Conservation (phyloP, 2,329 filamentous ascomycete genomes). For the Trichocomaceae sp. region DNA sequence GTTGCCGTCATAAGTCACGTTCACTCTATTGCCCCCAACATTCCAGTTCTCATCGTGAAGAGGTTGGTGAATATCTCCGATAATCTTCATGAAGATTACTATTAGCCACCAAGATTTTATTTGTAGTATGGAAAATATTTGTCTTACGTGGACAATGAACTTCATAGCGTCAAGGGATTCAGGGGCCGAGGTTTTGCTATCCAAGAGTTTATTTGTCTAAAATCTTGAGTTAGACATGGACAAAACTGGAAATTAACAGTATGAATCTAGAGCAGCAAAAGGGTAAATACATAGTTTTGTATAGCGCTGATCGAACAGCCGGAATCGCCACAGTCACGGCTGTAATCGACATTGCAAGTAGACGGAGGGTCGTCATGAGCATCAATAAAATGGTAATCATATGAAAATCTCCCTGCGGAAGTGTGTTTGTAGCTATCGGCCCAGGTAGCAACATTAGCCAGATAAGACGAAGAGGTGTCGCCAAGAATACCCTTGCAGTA, state of each 20-base stretch:
- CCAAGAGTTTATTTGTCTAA: constrained; percentile 34
- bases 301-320: constrained; percentile 50
- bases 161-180: constrained; percentile 42
- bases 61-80: constrained; percentile 71
- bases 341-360: constrained; percentile 44
- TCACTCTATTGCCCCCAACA: constrained; percentile 62
- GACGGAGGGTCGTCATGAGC: constrained; percentile 43
- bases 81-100: constrained; percentile 28
- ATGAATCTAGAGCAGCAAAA: not conserved
- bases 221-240: not conserved
- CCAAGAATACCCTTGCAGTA: constrained; percentile 42
- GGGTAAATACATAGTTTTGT: constrained; percentile 42
- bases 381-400: constrained; percentile 47
- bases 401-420: constrained; percentile 43
- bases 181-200: constrained; percentile 21
- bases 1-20: constrained; percentile 54
- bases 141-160: constrained; percentile 41
- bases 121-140: not conserved
- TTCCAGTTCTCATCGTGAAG: constrained; percentile 56
- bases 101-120: not conserved
- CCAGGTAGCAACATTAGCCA: constrained; percentile 49
- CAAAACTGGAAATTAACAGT: not conserved
- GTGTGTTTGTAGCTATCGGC: constrained; percentile 48
- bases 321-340: constrained; percentile 45
- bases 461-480: constrained; percentile 40